Conservation (phyloP, 2,329 filamentous ascomycete species). For the Albifimbria verrucaria region DNA sequence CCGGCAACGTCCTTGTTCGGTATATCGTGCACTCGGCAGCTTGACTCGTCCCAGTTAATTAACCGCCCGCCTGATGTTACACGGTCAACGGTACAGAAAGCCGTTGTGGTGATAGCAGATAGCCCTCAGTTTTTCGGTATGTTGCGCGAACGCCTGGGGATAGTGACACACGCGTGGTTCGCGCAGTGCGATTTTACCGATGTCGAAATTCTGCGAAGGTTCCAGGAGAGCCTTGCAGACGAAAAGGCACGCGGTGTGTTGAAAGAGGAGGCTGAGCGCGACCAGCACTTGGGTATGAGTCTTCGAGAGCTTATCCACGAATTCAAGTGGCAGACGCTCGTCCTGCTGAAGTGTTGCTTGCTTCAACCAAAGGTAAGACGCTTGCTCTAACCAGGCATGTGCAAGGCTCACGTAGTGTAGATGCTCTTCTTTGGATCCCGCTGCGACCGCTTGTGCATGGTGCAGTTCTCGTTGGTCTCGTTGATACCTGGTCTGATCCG, state of each 20-base stretch:
- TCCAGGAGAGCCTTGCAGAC: constrained; percentile 81
- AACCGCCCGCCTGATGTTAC: constrained; percentile 85
- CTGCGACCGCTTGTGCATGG: constrained; percentile 94
- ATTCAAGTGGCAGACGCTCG: constrained; percentile 91
- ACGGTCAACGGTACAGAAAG: constrained; percentile 96
- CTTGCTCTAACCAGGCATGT: not conserved
- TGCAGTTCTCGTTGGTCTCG: constrained; percentile 94
- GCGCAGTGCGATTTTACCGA: constrained; percentile 90
- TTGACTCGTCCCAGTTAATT: constrained; percentile 74
- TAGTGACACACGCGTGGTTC: constrained; percentile 96
- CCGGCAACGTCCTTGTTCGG: constrained; percentile 85
- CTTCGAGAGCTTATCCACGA: constrained; percentile 88
- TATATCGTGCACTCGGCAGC: constrained; percentile 90
- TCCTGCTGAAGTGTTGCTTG: constrained; percentile 89
- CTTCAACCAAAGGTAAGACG: constrained; percentile 81
- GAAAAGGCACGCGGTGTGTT: constrained; percentile 56
- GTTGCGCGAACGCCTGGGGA: constrained; percentile 81
- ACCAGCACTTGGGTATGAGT: constrained; percentile 86
- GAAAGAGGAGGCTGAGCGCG: constrained; percentile 68
- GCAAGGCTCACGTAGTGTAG: constrained; percentile 40
- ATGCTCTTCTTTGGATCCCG: constrained; percentile 99
- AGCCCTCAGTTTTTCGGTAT: constrained; percentile 87
- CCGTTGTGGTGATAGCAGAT: constrained; percentile 91
- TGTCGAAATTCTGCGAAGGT: constrained; percentile 81
- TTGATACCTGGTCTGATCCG: constrained; percentile 90